Percentiles rank a stretch among this genome's conserved stretches.
Conservation (phyloP, 768 basidiomycete species). For the Lactarius tabidus region DNA sequence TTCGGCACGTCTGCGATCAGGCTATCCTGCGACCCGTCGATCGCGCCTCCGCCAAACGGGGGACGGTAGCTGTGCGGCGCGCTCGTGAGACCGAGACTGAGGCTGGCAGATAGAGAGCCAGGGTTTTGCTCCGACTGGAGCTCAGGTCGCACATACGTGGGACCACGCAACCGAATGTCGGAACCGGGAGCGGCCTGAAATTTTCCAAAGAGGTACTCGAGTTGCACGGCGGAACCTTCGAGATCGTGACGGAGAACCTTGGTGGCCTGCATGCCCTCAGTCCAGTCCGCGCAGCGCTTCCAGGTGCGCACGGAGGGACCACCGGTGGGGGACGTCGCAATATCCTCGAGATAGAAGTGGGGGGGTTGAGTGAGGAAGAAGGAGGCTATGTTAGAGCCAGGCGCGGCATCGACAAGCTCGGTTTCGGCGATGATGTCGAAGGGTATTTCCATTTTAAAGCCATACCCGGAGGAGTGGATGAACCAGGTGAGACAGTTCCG, state of each 20-base stretch:
- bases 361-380: conserved; percentile 68
- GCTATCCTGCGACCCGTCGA: conserved; percentile 8
- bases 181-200: conserved; percentile 16
- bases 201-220: conserved; percentile 48
- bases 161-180: conserved; percentile 21
- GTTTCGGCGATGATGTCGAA: conserved; percentile 59
- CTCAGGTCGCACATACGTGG: conserved; percentile 21
- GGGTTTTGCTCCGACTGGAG: conserved; percentile 11
- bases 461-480: conserved; percentile 63
- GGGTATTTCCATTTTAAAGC: conserved; percentile 84
- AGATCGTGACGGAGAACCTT: conserved; percentile 60
- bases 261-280: conserved; percentile 65
- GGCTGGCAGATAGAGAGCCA: conserved; percentile 4
- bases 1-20: neutral
- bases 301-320: conserved; percentile 43
- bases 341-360: conserved; percentile 59
- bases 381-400: conserved; percentile 55
- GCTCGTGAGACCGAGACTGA: neutral
- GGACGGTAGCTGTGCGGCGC: conserved; percentile 20
- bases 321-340: conserved; percentile 32
- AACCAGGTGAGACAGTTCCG: conserved; percentile 75
- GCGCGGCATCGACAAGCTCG: conserved; percentile 50
- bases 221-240: conserved; percentile 56
- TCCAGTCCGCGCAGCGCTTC: conserved; percentile 72
- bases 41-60: conserved; percentile 11